These are phyloP conservation scores for Aspergillus taichungensis DNA, from an alignment of 495 filamentous ascomycete species.

Conservation along the genomic window DNA sequence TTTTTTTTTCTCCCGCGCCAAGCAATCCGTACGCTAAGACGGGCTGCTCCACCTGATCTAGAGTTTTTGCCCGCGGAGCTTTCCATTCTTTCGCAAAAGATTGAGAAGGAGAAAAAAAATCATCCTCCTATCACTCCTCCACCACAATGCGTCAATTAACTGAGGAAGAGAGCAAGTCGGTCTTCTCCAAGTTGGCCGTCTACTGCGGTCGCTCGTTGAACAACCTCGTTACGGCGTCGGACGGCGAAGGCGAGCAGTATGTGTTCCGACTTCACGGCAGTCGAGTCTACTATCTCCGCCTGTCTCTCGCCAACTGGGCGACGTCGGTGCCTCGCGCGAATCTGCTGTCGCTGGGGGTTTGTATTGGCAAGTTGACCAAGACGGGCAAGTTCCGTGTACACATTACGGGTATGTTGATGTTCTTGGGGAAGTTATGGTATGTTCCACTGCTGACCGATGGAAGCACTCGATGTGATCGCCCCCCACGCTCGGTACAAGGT, in stretches of 20 bases:
- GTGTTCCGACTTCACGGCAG: constrained; percentile 76
- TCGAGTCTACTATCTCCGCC: constrained; percentile 82
- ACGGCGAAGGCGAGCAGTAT: constrained; percentile 58
- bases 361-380: constrained; percentile 86
- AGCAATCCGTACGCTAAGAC: constrained; percentile 11
- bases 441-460: not conserved
- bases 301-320: constrained; percentile 84
- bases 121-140: not conserved
- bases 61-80: constrained; percentile 15
- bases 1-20: constrained; percentile 17
- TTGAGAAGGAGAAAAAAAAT: too few species aligned
- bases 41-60: constrained; percentile 9
- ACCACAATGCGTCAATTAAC: constrained; percentile 64
- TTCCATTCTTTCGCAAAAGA: not conserved
- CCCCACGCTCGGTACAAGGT: constrained; percentile 87
- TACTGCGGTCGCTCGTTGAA: constrained; percentile 75
- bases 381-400: constrained; percentile 61
- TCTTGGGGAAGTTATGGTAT: not conserved
- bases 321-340: constrained; percentile 69
- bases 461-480: constrained; percentile 66
- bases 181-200: constrained; percentile 78
- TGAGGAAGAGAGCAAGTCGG: constrained; percentile 58
- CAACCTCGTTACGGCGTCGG: constrained; percentile 65
- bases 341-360: constrained; percentile 78
- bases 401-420: constrained; percentile 15